These are phyloP conservation scores for Protostelium mycophagum DNA, from an alignment of 78 protist species.

Conservation along the genomic window DNA sequence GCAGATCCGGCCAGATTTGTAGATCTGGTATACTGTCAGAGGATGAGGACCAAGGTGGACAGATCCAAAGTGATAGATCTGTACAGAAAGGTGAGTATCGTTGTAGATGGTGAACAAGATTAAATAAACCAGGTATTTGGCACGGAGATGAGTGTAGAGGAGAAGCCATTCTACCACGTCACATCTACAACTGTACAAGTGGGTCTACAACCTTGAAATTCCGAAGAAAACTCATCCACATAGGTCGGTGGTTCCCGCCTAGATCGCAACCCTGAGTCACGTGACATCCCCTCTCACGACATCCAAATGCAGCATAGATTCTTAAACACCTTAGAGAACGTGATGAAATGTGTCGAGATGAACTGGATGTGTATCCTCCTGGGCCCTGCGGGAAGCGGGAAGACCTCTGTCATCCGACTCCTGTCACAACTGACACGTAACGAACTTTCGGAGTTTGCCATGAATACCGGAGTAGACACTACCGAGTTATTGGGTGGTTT, in stretches of 20 bases:
- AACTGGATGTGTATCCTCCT: constrained; percentile 76
- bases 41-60: constrained; percentile 85
- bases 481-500: constrained; percentile 88
- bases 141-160: background rate
- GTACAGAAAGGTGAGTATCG: constrained; percentile 38
- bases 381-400: constrained; percentile 89
- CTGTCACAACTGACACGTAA: constrained; percentile 78
- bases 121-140: background rate
- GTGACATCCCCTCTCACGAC: background rate
- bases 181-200: constrained; percentile 45
- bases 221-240: too few species aligned
- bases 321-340: constrained; percentile 51
- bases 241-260: constrained; percentile 28
- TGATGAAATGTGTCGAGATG: constrained; percentile 50
- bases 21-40: constrained; percentile 75
- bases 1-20: constrained; percentile 41
- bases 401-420: constrained; percentile 75
- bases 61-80: constrained; percentile 33
- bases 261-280: background rate
- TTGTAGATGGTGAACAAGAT: background rate
- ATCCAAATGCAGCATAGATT: constrained; percentile 21
- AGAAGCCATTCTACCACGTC: constrained; percentile 25
- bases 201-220: too few species aligned
- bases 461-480: constrained; percentile 84
- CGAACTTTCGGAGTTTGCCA: constrained; percentile 73